Percentiles rank a stretch among this genome's conserved stretches.
Conservation (phyloP, 768 basidiomycete species). For the Amanita rubescens region DNA sequence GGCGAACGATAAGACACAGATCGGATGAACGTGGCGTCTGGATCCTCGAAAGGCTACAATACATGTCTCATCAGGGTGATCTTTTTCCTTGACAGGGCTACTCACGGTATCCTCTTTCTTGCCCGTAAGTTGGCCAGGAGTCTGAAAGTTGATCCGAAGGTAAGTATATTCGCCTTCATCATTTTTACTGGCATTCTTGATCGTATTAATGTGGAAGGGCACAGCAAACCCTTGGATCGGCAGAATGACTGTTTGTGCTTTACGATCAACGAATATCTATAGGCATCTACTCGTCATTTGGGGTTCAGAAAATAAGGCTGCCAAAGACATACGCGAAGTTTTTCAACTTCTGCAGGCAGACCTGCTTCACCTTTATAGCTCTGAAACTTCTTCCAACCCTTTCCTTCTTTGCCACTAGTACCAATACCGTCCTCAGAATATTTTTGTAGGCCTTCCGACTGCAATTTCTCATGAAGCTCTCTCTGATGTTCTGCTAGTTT, state of each 20-base stretch:
- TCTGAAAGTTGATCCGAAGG: constrained; percentile 96
- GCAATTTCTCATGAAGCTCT: constrained; percentile 70
- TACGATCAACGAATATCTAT: constrained; percentile 88
- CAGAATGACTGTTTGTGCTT: constrained; percentile 81
- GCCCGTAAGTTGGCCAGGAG: constrained; percentile 93
- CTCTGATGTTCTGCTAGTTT: constrained; percentile 84
- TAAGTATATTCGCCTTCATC: constrained; percentile 95
- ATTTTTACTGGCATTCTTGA: constrained; percentile 96
- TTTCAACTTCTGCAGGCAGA: constrained; percentile 77
- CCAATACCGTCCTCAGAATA: constrained; percentile 80
- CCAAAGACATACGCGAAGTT: constrained; percentile 54
- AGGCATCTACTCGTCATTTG: constrained; percentile 1
- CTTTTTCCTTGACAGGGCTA: constrained; percentile 1
- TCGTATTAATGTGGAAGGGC: constrained; percentile 96
- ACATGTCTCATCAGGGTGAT: background rate
- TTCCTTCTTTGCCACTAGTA: constrained; percentile 74
- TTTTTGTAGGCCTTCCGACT: constrained; percentile 72
- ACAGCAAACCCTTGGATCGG: constrained; percentile 95
- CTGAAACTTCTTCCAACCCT: constrained; percentile 92
- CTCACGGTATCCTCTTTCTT: constrained; percentile 96
- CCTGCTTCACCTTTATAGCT: constrained; percentile 95
- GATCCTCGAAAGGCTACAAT: constrained; percentile 86
- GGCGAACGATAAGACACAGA: constrained; percentile 90
- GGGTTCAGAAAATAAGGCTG: background rate
- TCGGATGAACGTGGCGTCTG: constrained; percentile 92